These are phyloP conservation scores for Jimgerdemannia lactiflua DNA, from an alignment of 192 early-diverging fungal genomes.

Conservation along the genomic window DNA sequence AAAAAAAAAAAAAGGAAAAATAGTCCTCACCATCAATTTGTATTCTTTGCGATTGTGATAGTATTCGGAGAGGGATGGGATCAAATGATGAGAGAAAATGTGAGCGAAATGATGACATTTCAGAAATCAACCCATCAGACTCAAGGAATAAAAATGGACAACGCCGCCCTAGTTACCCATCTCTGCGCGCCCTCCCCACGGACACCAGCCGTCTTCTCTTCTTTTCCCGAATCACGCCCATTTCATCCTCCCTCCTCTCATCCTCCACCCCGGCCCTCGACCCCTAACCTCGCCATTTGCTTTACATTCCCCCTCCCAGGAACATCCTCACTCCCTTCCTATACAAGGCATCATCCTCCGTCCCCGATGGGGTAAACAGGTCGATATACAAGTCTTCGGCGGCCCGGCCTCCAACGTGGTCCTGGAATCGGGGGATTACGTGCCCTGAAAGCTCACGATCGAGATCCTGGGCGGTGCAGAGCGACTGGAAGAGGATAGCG, in stretches of 20 bases:
- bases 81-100: no score
- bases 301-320: neutral
- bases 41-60: neutral
- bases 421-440: constrained; percentile 30
- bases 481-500: constrained; percentile 28
- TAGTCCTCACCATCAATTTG: neutral
- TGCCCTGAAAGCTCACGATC: constrained; percentile 30
- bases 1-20: neutral
- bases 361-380: neutral
- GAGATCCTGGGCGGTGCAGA: constrained; percentile 21
- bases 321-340: neutral
- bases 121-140: neutral
- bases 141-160: neutral
- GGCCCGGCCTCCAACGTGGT: no score
- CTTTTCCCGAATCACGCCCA: neutral
- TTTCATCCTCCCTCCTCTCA: neutral
- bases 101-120: no score
- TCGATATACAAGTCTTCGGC: neutral
- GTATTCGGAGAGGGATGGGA: no score
- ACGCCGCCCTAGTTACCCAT: neutral
- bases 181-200: neutral
- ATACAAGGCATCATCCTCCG: neutral
- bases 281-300: neutral
- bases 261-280: neutral
- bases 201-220: neutral